Evolutionary conservation across 495 filamentous ascomycete species (phyloP).

Genomic region (Podospora pseudoanserina): DNA sequence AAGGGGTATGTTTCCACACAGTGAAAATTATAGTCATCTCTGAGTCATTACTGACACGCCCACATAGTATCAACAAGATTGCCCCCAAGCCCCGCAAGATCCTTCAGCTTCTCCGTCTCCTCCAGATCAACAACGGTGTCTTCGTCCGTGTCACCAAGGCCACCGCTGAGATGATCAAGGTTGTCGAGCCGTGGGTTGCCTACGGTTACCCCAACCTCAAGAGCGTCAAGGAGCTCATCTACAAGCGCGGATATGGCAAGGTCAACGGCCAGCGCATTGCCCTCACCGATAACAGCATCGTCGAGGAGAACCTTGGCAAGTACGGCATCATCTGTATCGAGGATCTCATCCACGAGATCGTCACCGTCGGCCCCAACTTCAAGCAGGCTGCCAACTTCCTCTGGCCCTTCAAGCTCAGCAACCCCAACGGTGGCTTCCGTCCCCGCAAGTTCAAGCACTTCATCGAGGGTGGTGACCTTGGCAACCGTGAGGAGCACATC

Average conservation of each 20-base stretch:
- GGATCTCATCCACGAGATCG: constrained; percentile 99
- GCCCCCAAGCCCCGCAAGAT: constrained; percentile 99
- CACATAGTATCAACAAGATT: constrained; percentile 97
- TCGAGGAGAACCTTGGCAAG: constrained; percentile 94
- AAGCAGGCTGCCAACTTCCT: constrained; percentile 99
- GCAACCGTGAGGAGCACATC: constrained; percentile 99
- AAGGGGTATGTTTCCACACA: constrained; percentile 64
- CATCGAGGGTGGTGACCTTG: constrained; percentile 96
- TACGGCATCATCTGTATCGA: constrained; percentile 99
- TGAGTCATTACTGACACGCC: constrained; percentile 6
- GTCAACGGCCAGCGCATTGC: constrained; percentile 92
- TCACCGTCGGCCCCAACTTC: constrained; percentile 96
- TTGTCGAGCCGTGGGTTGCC: constrained; percentile 96
- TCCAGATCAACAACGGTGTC: constrained; percentile 99
- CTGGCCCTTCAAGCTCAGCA: constrained; percentile 99
- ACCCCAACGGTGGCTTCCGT: constrained; percentile 94
- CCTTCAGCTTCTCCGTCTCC: constrained; percentile 94
- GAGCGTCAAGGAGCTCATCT: constrained; percentile 96
- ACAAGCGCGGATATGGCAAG: constrained; percentile 99
- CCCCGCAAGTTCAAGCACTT: constrained; percentile 98
- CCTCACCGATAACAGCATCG: constrained; percentile 95
- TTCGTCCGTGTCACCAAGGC: constrained; percentile 98
- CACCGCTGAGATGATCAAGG: constrained; percentile 94
- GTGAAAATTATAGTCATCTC: neutral
- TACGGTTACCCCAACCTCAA: constrained; percentile 99